A percentile compares a stretch with the other conserved stretches of the same genome.
Evolutionary conservation across 345 rosid genomes (phyloP).

Genomic region (Populus deltoides): DNA sequence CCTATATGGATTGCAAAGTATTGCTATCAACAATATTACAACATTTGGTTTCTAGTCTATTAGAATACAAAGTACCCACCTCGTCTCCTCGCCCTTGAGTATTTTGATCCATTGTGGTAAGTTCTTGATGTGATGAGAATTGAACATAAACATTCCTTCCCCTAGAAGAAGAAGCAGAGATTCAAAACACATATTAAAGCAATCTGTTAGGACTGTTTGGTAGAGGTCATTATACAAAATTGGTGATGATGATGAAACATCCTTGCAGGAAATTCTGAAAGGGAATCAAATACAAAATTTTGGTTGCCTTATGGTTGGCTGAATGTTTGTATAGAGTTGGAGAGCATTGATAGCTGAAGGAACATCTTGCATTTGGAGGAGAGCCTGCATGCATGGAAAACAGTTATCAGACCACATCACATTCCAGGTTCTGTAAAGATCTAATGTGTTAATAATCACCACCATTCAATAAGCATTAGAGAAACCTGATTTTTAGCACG

Average conservation of each 20-base stretch:
- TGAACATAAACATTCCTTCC: slow-evolving; percentile 97
- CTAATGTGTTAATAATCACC: background rate
- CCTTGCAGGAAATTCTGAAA: background rate
- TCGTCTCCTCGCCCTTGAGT: slow-evolving; percentile 92
- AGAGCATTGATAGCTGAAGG: slow-evolving; percentile 78
- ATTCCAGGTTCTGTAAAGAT: background rate
- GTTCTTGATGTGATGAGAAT: slow-evolving; percentile 98
- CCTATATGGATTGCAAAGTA: background rate
- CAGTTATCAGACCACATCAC: slow-evolving; percentile 1
- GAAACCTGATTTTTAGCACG: slow-evolving; percentile 95
- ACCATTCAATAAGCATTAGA: background rate
- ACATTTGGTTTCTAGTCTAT: slow-evolving; percentile 1
- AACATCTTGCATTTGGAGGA: slow-evolving; percentile 96
- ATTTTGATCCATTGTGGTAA: slow-evolving; percentile 91
- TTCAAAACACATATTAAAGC: background rate
- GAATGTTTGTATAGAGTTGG: slow-evolving; percentile 75
- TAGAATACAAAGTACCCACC: slow-evolving; percentile 47
- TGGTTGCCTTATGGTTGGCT: slow-evolving; percentile 75
- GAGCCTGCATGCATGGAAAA: slow-evolving; percentile 58
- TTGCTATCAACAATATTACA: background rate
- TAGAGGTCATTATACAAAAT: background rate
- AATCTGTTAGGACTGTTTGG: background rate
- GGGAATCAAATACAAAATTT: background rate
- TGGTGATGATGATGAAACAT: background rate
- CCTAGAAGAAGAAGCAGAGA: slow-evolving; percentile 33